These are phyloP conservation scores for Lachancea dasiensis DNA, from an alignment of 805 yeast species.

Conservation along the genomic window DNA sequence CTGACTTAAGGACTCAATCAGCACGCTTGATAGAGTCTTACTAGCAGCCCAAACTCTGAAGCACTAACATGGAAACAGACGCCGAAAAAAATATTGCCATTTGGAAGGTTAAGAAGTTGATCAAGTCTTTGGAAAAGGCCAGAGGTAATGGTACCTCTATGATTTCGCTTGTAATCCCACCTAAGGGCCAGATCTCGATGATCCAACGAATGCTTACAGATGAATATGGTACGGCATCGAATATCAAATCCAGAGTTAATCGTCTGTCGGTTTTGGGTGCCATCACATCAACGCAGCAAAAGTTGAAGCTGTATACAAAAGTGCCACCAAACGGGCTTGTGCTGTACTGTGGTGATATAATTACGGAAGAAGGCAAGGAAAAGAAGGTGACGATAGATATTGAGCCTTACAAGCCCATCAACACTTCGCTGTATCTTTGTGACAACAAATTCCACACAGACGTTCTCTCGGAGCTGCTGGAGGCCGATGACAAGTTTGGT, in stretches of 20 bases:
- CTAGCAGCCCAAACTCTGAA: neutral
- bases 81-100: slow-evolving; percentile 96
- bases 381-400: slow-evolving; percentile 94
- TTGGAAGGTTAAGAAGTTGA: slow-evolving; percentile 96
- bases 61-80: slow-evolving; percentile 45
- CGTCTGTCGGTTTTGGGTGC: slow-evolving; percentile 93
- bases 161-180: slow-evolving; percentile 95
- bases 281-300: slow-evolving; percentile 96
- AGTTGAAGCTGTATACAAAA: slow-evolving; percentile 77
- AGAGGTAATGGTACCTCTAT: slow-evolving; percentile 99
- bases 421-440: slow-evolving; percentile 92
- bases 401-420: slow-evolving; percentile 98
- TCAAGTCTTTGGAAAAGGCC: slow-evolving; percentile 81
- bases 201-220: slow-evolving; percentile 89
- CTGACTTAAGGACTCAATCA: no score
- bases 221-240: slow-evolving; percentile 98
- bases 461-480: slow-evolving; percentile 87
- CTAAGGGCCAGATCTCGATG: slow-evolving; percentile 87
- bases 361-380: slow-evolving; percentile 96
- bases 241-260: slow-evolving; percentile 96
- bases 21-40: no score
- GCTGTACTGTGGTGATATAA: slow-evolving; percentile 95
- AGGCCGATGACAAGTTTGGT: slow-evolving; percentile 94
- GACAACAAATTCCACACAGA: slow-evolving; percentile 98
- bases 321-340: slow-evolving; percentile 96